Conservation (phyloP, 2,329 filamentous ascomycete genomes). For the Botrytis aclada region DNA sequence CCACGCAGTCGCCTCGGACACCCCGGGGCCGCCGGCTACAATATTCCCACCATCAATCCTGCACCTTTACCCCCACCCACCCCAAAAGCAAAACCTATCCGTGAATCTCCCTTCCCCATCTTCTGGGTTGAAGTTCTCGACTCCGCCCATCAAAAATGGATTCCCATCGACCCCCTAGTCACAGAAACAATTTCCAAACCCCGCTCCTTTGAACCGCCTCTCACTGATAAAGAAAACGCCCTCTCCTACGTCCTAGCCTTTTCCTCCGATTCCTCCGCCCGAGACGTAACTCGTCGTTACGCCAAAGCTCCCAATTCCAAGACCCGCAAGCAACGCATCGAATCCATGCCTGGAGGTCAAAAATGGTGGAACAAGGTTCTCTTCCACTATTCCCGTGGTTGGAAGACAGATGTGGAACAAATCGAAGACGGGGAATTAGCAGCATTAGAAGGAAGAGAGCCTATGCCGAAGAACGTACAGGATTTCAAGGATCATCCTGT, state of each 20-base stretch:
- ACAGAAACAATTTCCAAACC: conserved; percentile 76
- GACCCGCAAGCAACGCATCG: conserved; percentile 77
- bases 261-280: conserved; percentile 71
- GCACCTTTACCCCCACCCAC: conserved; percentile 41
- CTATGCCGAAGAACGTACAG: conserved; percentile 79
- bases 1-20: conserved; percentile 37
- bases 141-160: conserved; percentile 83
- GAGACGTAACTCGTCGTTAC: conserved; percentile 86
- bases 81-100: conserved; percentile 45
- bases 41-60: conserved; percentile 50
- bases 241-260: conserved; percentile 85
- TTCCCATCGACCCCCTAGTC: conserved; percentile 80
- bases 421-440: conserved; percentile 77
- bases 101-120: conserved; percentile 74
- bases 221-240: conserved; percentile 70
- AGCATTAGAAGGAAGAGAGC: conserved; percentile 69
- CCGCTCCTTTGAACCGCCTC: conserved; percentile 75
- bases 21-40: conserved; percentile 48
- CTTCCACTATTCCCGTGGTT: conserved; percentile 45
- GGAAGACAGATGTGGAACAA: conserved; percentile 66
- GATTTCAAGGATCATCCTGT: conserved; percentile 86
- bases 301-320: conserved; percentile 87
- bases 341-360: conserved; percentile 51
- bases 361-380: conserved; percentile 55
- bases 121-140: conserved; percentile 97